Evolutionary conservation across 176 grass and related monocot species (phyloP).

Genomic region (Stipa capillata): DNA sequence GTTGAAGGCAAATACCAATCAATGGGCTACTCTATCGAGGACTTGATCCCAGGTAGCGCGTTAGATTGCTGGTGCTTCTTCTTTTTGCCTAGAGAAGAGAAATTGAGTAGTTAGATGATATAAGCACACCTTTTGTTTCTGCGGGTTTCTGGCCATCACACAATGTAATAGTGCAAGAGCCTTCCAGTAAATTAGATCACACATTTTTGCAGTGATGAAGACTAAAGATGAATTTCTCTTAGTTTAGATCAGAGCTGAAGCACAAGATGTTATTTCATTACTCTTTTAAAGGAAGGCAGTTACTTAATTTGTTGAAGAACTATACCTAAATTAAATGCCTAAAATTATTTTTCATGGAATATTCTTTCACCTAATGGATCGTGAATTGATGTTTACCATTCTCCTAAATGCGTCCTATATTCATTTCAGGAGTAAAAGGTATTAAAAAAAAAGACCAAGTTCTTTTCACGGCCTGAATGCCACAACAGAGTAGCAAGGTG

Average conservation of each 20-base stretch:
- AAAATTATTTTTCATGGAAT: background rate
- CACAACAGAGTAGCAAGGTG: background rate
- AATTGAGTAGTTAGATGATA: background rate
- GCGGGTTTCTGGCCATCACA: background rate
- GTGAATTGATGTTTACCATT: background rate
- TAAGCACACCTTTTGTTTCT: background rate
- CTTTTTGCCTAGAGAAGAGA: slow-evolving; percentile 33
- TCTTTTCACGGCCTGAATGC: no score
- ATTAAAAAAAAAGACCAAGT: no score
- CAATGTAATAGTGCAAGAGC: background rate
- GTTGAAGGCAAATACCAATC: background rate
- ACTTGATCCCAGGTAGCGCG: background rate
- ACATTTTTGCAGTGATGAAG: background rate
- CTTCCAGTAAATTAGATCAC: background rate
- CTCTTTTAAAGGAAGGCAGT: background rate
- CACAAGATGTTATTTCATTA: background rate
- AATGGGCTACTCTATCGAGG: slow-evolving; percentile 27
- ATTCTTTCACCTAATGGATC: no score
- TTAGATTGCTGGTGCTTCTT: slow-evolving; percentile 21
- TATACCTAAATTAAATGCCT: background rate
- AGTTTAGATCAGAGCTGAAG: background rate
- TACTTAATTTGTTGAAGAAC: background rate
- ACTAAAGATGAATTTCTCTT: background rate
- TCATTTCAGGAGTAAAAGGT: background rate
- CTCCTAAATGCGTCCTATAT: background rate